Evolutionary conservation across 2,329 filamentous ascomycete genomes (phyloP), one percentile per base, ranked within the genome.

Genomic region (Byssothecium circinans): DNA sequence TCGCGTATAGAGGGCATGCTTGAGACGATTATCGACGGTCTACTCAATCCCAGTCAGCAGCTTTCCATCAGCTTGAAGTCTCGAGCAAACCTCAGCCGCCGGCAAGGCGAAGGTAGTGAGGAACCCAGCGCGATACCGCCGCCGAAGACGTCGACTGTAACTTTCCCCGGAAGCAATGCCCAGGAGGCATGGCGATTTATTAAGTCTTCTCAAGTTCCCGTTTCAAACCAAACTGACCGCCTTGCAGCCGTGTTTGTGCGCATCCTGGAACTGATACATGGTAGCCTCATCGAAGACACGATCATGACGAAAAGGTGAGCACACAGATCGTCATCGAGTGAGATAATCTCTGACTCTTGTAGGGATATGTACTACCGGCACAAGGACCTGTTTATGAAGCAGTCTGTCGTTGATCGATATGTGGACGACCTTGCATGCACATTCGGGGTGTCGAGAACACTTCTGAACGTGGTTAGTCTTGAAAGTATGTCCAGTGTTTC

Each of bases 321-420:
- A 15, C 10, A 15, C n/a, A 25, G 15, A 15, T 27, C 32, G 3
- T 4, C 25, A 32, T 32, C 29, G 14, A 14, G 14, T 32, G 29
- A 14, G 12, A 32, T 32, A 14, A n/a, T 22, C 18, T 18, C 52
- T 65, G 17, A 62, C 12, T 2, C 1, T n/a, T 19, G 11, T 43
- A 92, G 89, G 52, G 88, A 89, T 60, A 84, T 95, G 3, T 95
- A 86, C 67, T 95, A 95, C 64, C 83, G 88, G 58, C 80, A 91
- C 56, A 82, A 85, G 4, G 79, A 83, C 8, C 74, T 95, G 0
- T 95, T 94, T 61, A 77, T 78, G 17, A 84, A 77, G 41, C 89
- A 94, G 65, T 64, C 70, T 14, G 76, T 82, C 12, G 87, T 94
- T 0, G 85, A 94, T 64, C 77, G 78, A 23, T 82, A 89, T 37